Percentiles rank a stretch among this genome's conserved stretches.
These are phyloP conservation scores for Cercospora sesami DNA, from an alignment of 2,329 filamentous ascomycete genomes.

Conservation along the genomic window DNA sequence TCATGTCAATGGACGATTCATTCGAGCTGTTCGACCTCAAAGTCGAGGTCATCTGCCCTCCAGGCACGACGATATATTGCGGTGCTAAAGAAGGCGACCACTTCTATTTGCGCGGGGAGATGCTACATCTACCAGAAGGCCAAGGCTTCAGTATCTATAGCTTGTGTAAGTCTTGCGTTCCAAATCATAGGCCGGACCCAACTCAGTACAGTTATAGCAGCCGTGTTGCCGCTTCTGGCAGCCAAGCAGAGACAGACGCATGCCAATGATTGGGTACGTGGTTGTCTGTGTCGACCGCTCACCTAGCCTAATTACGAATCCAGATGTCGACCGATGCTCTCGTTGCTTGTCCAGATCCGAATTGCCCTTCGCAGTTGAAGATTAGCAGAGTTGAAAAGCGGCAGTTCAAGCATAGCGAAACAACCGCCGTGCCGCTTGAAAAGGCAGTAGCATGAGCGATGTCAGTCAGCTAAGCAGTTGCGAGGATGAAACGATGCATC, in stretches of 20 bases:
- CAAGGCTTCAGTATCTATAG: conserved; percentile 32
- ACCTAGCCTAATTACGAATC: background rate
- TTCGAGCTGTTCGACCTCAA: conserved; percentile 27
- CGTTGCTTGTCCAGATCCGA: conserved; percentile 27
- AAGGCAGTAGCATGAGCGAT: background rate
- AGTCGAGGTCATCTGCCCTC: conserved; percentile 27
- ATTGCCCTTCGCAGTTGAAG: conserved; percentile 25
- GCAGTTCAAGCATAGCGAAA: conserved; percentile 27
- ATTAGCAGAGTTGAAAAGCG: conserved; percentile 20
- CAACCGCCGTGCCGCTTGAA: conserved; percentile 24
- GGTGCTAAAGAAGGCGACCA: conserved; percentile 28
- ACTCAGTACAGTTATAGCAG: conserved; percentile 15
- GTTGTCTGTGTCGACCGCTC: background rate
- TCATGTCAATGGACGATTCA: conserved; percentile 15
- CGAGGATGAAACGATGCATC: background rate
- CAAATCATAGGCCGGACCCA: background rate
- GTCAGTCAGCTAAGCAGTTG: background rate
- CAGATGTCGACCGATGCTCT: conserved; percentile 28
- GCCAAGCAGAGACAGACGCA: conserved; percentile 27
- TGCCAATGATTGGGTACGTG: conserved; percentile 23
- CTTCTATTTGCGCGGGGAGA: conserved; percentile 29
- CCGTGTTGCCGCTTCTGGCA: conserved; percentile 28
- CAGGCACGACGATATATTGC: conserved; percentile 26
- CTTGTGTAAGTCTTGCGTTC: conserved; percentile 16
- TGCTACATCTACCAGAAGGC: conserved; percentile 26